Base-by-base conservation (phyloP, 768 basidiomycete species). In the Xanthoconium purpureum region DNA sequence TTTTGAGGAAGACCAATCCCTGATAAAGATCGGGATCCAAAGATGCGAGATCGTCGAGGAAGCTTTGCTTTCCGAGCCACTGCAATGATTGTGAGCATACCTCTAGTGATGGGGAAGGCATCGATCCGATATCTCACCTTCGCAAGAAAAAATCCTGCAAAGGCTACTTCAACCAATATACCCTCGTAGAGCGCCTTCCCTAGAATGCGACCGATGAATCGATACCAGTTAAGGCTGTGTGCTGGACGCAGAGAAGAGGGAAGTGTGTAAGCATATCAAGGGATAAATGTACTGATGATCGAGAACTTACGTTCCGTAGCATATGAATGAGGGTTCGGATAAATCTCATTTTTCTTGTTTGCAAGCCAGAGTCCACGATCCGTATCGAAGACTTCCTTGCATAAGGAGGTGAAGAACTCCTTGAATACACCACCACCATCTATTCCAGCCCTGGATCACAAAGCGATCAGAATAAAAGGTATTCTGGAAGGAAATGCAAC, bases 401-500 rank as follows among this genome's bases (percentile, higher is more conserved):
- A 88, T 17, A 99, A 71, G 14, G 89, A 91, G 2, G 94, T 99
- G 65, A 98, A 83, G 63, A 98, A 97, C 71, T 98, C 97, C 70
- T 98, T 99, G 78, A 97, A 98, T 6, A 98, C 87, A 0, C 97
- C 97, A 3, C 97, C 95, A 2, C 96, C 95, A 60, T 98, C 96
- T 33, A 98, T 96, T 0, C 95, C 96, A 17, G 88, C 85, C 70
- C 89, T 91, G 43, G 3, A 44, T 45, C 13, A 18, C 3, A 32
- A 33, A 4, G 5, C 12, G 10, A 42, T 69, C 14, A 67, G 49
- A 29, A 40, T 18, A 9, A n/a, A 45, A 7, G 32, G 9, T 30
- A 48, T 0, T n/a, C 29, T 14, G 13, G 28, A 46, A 29, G 47
- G 54, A 14, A 47, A 18, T 36, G 13, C 32, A 12, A 76, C 88